Conservation (phyloP, 1,284 basidiomycete species). For the Irpex sp. region DNA sequence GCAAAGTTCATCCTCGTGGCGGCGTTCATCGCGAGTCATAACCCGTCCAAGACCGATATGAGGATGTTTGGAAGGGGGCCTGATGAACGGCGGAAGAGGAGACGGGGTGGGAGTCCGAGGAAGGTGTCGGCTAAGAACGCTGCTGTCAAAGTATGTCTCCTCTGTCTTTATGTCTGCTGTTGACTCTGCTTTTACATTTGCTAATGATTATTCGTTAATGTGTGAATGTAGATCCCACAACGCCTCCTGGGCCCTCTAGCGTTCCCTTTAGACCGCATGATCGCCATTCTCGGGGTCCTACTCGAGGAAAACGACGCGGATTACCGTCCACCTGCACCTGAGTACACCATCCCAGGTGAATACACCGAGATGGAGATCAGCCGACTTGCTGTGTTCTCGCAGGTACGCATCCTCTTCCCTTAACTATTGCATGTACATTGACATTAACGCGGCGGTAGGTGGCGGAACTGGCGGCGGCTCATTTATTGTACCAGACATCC, state of each 20-base stretch:
- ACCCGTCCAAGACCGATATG: conserved; percentile 77
- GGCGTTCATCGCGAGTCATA: conserved; percentile 81
- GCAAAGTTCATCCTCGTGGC: conserved; percentile 78
- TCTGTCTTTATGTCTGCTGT: no score
- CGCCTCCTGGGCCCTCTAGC: conserved; percentile 74
- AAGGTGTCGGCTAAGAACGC: conserved; percentile 32
- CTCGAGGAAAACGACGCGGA: conserved; percentile 78
- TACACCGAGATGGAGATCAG: conserved; percentile 65
- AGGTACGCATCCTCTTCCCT: conserved; percentile 30
- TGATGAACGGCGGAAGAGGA: conserved; percentile 58
- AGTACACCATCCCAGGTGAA: conserved; percentile 51
- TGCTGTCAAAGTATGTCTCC: conserved; percentile 40
- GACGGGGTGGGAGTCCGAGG: conserved; percentile 32
- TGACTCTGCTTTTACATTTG: neutral
- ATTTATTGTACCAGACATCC: conserved; percentile 64
- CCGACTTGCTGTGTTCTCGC: conserved; percentile 50
- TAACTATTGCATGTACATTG: no score
- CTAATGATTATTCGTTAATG: neutral
- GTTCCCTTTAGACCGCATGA: conserved; percentile 78
- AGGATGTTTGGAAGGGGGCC: conserved; percentile 73
- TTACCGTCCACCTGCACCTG: conserved; percentile 35
- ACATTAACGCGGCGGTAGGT: conserved; percentile 38
- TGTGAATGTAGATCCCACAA: conserved; percentile 57
- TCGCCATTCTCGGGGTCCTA: conserved; percentile 80
- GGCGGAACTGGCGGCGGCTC: conserved; percentile 62